These are phyloP conservation scores for Extremus antarcticus DNA, from an alignment of 495 filamentous ascomycete genomes.

Conservation along the genomic window DNA sequence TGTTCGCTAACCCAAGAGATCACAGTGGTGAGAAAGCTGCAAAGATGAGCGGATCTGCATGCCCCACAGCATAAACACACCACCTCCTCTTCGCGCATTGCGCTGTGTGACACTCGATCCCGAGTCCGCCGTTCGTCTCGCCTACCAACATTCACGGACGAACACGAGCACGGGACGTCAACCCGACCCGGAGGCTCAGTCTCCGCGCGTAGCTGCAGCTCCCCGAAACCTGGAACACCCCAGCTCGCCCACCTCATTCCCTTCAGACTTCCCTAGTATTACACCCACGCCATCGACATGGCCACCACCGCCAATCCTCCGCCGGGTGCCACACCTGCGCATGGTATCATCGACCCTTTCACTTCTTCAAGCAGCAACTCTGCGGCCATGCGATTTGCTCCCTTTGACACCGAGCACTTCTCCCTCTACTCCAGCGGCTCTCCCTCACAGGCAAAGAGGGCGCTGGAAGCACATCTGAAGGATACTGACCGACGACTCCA, in stretches of 20 bases:
- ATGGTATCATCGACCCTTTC: slow-evolving; percentile 27
- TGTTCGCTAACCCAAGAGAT: background rate
- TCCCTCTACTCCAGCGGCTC: slow-evolving; percentile 65
- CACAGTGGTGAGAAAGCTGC: too few relatives aligned
- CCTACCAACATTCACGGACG: too few relatives aligned
- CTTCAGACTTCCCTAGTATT: background rate
- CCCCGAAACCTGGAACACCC: background rate
- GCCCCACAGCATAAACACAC: too few relatives aligned
- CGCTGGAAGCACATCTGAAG: slow-evolving; percentile 78
- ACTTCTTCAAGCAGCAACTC: slow-evolving; percentile 14
- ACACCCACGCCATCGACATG: slow-evolving; percentile 16
- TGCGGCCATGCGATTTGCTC: slow-evolving; percentile 56
- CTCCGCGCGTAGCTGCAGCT: background rate
- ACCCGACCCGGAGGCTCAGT: too few relatives aligned
- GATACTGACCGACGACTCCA: slow-evolving; percentile 87
- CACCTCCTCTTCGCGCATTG: background rate
- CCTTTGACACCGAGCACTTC: slow-evolving; percentile 69
- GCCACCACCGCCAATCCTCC: slow-evolving; percentile 27
- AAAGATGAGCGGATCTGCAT: too few relatives aligned
- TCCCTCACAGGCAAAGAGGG: slow-evolving; percentile 74
- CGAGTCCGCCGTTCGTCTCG: background rate
- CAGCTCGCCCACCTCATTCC: background rate
- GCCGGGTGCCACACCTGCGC: slow-evolving; percentile 24
- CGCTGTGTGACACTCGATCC: background rate
- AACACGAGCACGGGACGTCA: too few relatives aligned